These are phyloP conservation scores for Colletotrichum tropicale DNA, from an alignment of 2,329 filamentous ascomycete species.

Conservation along the genomic window DNA sequence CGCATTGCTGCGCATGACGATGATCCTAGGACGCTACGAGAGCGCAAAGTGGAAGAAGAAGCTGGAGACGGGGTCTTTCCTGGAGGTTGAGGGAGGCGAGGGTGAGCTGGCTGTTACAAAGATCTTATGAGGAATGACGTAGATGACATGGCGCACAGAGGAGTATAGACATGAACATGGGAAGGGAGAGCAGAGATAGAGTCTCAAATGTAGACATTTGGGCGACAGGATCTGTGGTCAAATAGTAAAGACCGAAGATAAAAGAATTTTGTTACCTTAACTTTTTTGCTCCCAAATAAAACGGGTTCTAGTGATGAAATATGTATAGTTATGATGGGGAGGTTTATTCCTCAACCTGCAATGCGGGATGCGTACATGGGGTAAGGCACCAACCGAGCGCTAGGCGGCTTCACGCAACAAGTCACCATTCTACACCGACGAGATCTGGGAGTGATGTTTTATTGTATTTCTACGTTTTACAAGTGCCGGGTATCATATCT, in stretches of 20 bases:
- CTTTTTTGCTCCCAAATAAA: not conserved
- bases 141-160: not conserved
- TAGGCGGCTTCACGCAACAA: not conserved
- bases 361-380: not conserved
- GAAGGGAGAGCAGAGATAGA: not conserved
- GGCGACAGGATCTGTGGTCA: not conserved
- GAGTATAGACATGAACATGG: not conserved
- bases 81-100: slow-evolving; percentile 52
- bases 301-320: no score
- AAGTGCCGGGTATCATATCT: slow-evolving; percentile 17
- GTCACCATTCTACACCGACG: not conserved
- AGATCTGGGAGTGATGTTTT: not conserved
- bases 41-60: slow-evolving; percentile 79
- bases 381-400: not conserved
- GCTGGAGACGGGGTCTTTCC: slow-evolving; percentile 61
- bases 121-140: slow-evolving; percentile 40
- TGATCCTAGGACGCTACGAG: slow-evolving; percentile 76
- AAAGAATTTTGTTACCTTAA: not conserved
- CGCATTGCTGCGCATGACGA: slow-evolving; percentile 70
- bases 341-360: not conserved
- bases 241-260: not conserved
- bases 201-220: not conserved
- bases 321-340: not conserved
- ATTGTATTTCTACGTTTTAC: not conserved
- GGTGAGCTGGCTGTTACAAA: slow-evolving; percentile 58